phyloP scores from a whole-genome alignment of 768 basidiomycete species.

The Rhizopogon vinicolor region DNA sequence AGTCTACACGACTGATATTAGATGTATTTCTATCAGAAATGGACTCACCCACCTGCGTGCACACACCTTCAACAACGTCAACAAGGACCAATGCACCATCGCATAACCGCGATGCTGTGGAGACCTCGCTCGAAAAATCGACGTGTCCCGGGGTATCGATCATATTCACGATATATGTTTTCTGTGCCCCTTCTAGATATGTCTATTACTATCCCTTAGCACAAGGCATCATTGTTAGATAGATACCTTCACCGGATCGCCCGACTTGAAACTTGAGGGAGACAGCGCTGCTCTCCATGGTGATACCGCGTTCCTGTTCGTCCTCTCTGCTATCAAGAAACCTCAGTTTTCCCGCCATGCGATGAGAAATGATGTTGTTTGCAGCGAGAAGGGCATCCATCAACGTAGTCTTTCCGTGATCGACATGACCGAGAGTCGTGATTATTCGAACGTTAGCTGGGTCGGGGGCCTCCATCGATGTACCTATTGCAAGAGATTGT shows the following conservation, averaged over 20 bases:
- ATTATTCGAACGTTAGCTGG: slow-evolving; percentile 64
- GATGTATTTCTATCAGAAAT: neutral
- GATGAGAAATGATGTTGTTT: slow-evolving; percentile 93
- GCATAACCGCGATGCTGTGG: slow-evolving; percentile 87
- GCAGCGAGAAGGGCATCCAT: slow-evolving; percentile 95
- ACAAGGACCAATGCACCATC: slow-evolving; percentile 95
- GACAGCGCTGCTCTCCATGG: slow-evolving; percentile 97
- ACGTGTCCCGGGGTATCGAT: slow-evolving; percentile 99
- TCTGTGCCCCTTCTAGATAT: slow-evolving; percentile 48
- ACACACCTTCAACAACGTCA: slow-evolving; percentile 97
- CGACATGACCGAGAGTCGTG: slow-evolving; percentile 86
- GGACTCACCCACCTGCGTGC: slow-evolving; percentile 77
- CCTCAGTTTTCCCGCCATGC: slow-evolving; percentile 94
- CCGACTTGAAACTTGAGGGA: slow-evolving; percentile 85
- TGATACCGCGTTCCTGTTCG: slow-evolving; percentile 96
- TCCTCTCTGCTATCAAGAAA: slow-evolving; percentile 96
- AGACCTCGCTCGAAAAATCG: slow-evolving; percentile 97
- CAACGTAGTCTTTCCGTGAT: slow-evolving; percentile 94
- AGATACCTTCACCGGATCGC: slow-evolving; percentile 53
- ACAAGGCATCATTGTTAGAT: slow-evolving; percentile 1
- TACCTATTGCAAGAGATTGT: neutral
- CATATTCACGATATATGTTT: slow-evolving; percentile 85
- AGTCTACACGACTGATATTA: slow-evolving; percentile 48
- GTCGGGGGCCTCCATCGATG: slow-evolving; percentile 16
- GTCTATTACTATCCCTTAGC: slow-evolving; percentile 27